Evolutionary conservation across 805 yeast genomes (phyloP).

Genomic region (Lachancea nothofagi): DNA sequence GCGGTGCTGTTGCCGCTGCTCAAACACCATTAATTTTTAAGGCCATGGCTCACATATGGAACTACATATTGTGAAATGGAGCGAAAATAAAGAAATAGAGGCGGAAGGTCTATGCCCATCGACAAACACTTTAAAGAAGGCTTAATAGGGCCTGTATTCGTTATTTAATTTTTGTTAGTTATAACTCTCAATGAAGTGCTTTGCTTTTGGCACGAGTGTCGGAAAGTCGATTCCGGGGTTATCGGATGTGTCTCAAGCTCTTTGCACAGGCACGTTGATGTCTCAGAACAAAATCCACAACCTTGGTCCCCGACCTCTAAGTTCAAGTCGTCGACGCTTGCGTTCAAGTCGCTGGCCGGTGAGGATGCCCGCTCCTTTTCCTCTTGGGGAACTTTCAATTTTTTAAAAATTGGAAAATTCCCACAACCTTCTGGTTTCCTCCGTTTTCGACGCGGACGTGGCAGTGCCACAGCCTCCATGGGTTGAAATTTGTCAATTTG

Average conservation of each 20-base stretch:
- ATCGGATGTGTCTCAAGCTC: constrained; percentile 36
- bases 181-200: no score
- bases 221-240: not conserved
- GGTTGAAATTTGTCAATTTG: constrained; percentile 47
- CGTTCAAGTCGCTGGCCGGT: not conserved
- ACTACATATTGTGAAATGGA: constrained; percentile 10
- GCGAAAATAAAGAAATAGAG: not conserved
- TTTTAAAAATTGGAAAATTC: not conserved
- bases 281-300: constrained; percentile 93
- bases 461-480: constrained; percentile 50
- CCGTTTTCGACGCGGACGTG: not conserved
- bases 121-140: no score
- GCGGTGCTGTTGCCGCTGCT: constrained; percentile 16
- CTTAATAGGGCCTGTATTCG: no score
- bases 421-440: not conserved
- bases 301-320: constrained; percentile 42
- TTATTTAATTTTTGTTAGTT: no score
- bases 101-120: not conserved
- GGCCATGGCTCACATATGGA: constrained; percentile 18
- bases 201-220: not conserved
- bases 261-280: constrained; percentile 86
- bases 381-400: not conserved
- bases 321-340: constrained; percentile 1
- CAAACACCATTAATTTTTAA: constrained; percentile 21
- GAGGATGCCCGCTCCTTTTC: not conserved